Evolutionary conservation across 345 rosid genomes (phyloP), one percentile per base, ranked within the genome.

Genomic region (Excoecaria agallocha): DNA sequence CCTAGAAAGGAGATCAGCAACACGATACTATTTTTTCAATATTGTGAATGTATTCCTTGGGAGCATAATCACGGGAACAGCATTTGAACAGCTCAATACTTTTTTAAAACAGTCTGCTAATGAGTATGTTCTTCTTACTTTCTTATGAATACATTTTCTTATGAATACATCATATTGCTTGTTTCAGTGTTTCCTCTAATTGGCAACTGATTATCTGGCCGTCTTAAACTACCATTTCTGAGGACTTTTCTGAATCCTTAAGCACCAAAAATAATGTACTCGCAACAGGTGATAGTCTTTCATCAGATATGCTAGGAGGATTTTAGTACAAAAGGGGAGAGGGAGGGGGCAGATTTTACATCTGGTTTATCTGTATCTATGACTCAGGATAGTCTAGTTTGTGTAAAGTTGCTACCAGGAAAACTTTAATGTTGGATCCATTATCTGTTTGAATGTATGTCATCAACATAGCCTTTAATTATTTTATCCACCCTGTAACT

Each of bases 1-100:
- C 64, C 80, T 95, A 8, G 98, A 95, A 75, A 89, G 99, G 80
- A 89, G 98, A 80, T 78, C 97, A 35, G 99, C 99, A n/a, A 78
- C 91, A 50, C 86, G 95, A 86, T 92, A 89, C 81, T 92, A 92
- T 80, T 50, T 89, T 66, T 95, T 95, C 83, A 88, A 87, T 77
- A 68, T 95, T 0, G 91, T 93, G 76, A 95, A 95, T 35, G 93
- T 90, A 19, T 95, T 95, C 80, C 91, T 93, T 20, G 91, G 79
- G 68, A 95, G 82, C 78, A 78, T 95, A 65, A 72, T 95, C 3
- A 66, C 88, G 38, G 98, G 98, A 51, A 82, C 86, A 76, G 99
- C 99, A 52, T 83, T 91, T 74, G 91, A 92, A 58, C 98, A 95
- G 82, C 91, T 95, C 71, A 62, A 74, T 65, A 59, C 97, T 66